Evolutionary conservation across 768 basidiomycete species (phyloP).

Genomic region (Bullera alba): DNA sequence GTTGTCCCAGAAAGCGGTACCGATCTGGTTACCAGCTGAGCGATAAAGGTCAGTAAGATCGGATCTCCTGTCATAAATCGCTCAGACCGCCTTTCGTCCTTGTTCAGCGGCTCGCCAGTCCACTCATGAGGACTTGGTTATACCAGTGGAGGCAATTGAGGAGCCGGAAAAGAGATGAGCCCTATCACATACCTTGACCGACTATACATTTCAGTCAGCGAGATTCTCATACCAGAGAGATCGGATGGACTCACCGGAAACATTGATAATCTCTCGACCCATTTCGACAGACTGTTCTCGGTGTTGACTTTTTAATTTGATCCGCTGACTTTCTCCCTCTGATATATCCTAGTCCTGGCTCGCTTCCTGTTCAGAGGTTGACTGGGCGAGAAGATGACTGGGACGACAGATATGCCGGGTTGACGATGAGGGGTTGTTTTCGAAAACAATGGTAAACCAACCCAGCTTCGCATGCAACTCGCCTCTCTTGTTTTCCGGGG

Average conservation of each 20-base stretch:
- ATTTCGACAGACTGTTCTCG: conserved; percentile 12
- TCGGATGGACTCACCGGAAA: conserved; percentile 27
- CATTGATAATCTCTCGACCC: conserved; percentile 40
- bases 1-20: conserved; percentile 71
- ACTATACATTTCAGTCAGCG: conserved; percentile 6
- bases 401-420: too few relatives aligned
- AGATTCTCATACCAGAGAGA: neutral
- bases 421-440: too few relatives aligned
- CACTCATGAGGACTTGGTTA: neutral
- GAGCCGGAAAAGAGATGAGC: too few relatives aligned
- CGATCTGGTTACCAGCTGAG: conserved; percentile 37
- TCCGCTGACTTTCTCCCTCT: neutral
- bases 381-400: too few relatives aligned
- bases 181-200: conserved; percentile 23
- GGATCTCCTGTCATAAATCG: neutral
- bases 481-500: too few relatives aligned
- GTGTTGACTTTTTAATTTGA: too few relatives aligned
- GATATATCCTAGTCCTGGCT: too few relatives aligned
- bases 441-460: too few relatives aligned
- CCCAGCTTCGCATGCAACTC: too few relatives aligned
- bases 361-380: too few relatives aligned
- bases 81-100: neutral
- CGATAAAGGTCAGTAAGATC: neutral
- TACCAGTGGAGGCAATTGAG: neutral
- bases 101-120: neutral